Conservation (phyloP, 202 grass and related monocot genomes). For the Alloteropsis angusta region DNA sequence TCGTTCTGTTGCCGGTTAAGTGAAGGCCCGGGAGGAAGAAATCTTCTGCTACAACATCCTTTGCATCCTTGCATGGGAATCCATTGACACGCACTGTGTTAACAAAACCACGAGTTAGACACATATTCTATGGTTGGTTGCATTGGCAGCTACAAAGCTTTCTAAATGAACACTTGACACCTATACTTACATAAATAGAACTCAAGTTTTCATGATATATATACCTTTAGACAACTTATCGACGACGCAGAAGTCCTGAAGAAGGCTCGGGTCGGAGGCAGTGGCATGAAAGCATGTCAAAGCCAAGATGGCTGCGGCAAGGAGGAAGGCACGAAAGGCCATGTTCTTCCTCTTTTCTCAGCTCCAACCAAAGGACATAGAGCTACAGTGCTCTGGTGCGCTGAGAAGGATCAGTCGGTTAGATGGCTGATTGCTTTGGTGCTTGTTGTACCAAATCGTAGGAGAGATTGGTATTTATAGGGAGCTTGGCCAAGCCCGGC, state of each 20-base stretch:
- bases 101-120: not conserved
- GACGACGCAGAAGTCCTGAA: constrained; percentile 14
- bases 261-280: constrained; percentile 6
- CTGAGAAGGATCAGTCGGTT: not conserved
- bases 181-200: not conserved
- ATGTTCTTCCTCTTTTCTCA: not conserved
- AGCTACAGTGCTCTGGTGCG: not conserved
- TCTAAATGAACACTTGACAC: not conserved
- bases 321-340: not conserved
- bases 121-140: not conserved
- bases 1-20: constrained; percentile 10
- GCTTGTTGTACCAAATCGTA: not conserved
- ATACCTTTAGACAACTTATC: constrained; percentile 11
- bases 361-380: no score
- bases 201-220: not conserved
- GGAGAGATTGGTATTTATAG: not conserved
- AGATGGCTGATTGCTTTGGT: not conserved
- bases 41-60: not conserved
- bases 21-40: constrained; percentile 32
- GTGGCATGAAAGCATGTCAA: not conserved
- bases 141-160: not conserved
- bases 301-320: not conserved
- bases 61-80: constrained; percentile 18
- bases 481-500: no score
- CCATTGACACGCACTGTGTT: not conserved